Conservation (phyloP, 2,329 filamentous ascomycete species). For the Fusarium drepaniforme region DNA sequence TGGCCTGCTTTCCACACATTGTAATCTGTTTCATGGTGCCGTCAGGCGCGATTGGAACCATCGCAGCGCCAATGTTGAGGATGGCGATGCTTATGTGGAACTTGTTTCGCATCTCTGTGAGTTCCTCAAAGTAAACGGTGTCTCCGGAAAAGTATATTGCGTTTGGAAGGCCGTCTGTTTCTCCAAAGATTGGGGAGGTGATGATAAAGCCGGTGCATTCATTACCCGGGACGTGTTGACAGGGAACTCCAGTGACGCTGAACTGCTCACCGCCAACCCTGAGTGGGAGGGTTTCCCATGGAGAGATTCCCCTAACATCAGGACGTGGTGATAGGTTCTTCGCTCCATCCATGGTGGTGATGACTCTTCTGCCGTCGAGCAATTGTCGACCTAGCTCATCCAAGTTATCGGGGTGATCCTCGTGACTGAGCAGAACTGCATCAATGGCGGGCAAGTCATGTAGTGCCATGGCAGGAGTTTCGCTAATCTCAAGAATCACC, state of each 20-base stretch:
- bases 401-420: neutral
- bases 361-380: neutral
- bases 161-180: neutral
- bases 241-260: neutral
- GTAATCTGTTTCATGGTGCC: constrained; percentile 6
- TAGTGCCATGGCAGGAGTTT: neutral
- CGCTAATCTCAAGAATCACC: neutral
- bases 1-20: constrained; percentile 11
- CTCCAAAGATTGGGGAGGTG: neutral
- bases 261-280: neutral
- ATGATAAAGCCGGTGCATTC: neutral
- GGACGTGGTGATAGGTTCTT: neutral
- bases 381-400: neutral
- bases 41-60: neutral
- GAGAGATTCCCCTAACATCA: neutral
- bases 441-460: neutral
- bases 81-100: constrained; percentile 6
- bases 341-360: neutral
- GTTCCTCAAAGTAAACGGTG: constrained; percentile 9
- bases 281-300: neutral
- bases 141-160: constrained; percentile 17
- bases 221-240: neutral
- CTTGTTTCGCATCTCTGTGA: neutral
- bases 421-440: neutral
- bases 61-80: constrained; percentile 3